Evolutionary conservation across 2,329 filamentous ascomycete genomes (phyloP), one percentile per base, ranked within the genome.

Genomic region (Dendrostoma leiphaemia): DNA sequence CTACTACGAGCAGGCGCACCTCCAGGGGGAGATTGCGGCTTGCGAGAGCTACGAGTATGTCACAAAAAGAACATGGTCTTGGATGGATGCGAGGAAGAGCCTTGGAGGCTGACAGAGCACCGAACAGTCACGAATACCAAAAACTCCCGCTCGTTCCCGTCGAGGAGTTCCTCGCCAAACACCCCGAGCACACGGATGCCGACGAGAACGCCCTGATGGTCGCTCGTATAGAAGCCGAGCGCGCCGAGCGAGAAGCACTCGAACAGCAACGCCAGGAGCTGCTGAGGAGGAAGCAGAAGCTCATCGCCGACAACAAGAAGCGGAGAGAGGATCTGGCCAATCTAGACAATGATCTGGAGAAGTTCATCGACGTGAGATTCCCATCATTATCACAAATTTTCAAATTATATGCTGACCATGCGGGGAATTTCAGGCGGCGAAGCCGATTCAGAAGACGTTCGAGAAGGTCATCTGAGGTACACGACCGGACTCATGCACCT

Each of bases 1-100:
- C 7, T 95, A 94, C 70, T 99, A 99, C 67, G 93, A 99, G 71
- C 92, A 97, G 74, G 81, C 90, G 51, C 91, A 97, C 70, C 75
- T 99, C 51, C 85, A 89, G 60, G 90, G 90, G 46, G 94, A 99
- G 72, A 97, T 99, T 58, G 78, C 83, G 1, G 91, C 90, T 8
- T 97, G 94, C 69, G 90, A 96, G 67, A 88, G 86, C 48, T 97
- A 95, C 64, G 90, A 96, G 91, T 96, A 74, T 59, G 89, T 81
- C 3, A 17, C 12, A 26, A 8, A 8, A 7, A 10, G 10, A n/a
- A 17, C 6, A 4, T 8, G 40, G 6, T 9, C 24, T 8, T 13
- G 6, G 8, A 28, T 13, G 40, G 3, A 7, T 29, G 6, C 21
- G 21, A 15, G 35, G 4, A 17, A 5, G 10, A 19, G 15, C 5